Evolutionary conservation across 2,329 filamentous ascomycete genomes (phyloP).

Genomic region (Diplodia scrobiculata): DNA sequence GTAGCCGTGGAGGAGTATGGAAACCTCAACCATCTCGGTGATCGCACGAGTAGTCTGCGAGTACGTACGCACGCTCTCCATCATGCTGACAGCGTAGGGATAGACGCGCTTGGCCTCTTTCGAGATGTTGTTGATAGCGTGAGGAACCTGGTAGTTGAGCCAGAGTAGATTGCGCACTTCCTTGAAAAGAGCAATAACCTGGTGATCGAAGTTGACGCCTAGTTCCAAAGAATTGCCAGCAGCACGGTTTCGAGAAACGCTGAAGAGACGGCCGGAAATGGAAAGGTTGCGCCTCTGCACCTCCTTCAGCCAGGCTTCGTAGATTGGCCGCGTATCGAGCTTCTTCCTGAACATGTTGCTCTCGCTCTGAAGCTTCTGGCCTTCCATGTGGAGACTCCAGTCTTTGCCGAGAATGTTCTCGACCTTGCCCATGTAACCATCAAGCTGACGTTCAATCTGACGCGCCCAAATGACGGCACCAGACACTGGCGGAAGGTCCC

Average conservation of each 20-base stretch:
- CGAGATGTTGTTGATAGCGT: conserved; percentile 90
- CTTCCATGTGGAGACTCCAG: conserved; percentile 92
- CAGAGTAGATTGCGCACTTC: conserved; percentile 95
- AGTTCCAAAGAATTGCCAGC: conserved; percentile 87
- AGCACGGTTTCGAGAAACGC: conserved; percentile 83
- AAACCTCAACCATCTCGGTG: conserved; percentile 79
- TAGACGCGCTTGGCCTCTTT: conserved; percentile 99
- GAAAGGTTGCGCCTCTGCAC: conserved; percentile 85
- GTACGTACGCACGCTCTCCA: conserved; percentile 96
- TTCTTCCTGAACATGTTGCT: conserved; percentile 95
- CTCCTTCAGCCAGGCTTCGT: conserved; percentile 92
- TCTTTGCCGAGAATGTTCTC: conserved; percentile 94
- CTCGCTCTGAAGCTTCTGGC: conserved; percentile 88
- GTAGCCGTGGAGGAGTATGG: conserved; percentile 85
- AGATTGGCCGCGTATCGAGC: conserved; percentile 89
- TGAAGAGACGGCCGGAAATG: conserved; percentile 89
- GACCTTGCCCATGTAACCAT: conserved; percentile 98
- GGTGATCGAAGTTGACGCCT: conserved; percentile 92
- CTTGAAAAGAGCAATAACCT: conserved; percentile 97
- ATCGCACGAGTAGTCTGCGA: conserved; percentile 86
- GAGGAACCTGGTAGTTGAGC: conserved; percentile 92
- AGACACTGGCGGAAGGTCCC: conserved; percentile 91
- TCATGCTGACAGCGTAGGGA: conserved; percentile 93
- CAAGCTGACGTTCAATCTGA: conserved; percentile 93
- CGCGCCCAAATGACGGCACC: conserved; percentile 97